Evolutionary conservation across 129 eudicot genomes (phyloP).

Genomic region (Ambrosia artemisiifolia): DNA sequence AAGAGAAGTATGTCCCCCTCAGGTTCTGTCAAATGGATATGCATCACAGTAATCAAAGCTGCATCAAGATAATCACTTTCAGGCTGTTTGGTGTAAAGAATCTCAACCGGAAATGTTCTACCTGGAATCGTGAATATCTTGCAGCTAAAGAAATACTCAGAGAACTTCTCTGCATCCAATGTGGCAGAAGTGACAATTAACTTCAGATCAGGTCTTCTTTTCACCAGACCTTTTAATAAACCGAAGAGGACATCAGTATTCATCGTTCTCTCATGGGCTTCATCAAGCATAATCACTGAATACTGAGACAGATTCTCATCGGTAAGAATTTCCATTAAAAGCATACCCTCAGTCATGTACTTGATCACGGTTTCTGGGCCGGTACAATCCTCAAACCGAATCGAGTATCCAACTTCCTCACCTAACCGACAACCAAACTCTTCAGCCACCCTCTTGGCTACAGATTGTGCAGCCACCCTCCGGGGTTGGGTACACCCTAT

Average conservation of each 20-base stretch:
- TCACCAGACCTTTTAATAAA: slow-evolving; percentile 57
- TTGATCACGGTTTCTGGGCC: slow-evolving; percentile 91
- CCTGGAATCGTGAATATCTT: slow-evolving; percentile 94
- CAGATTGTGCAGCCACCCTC: slow-evolving; percentile 80
- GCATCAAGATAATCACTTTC: slow-evolving; percentile 92
- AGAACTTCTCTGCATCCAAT: slow-evolving; percentile 84
- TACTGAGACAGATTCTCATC: slow-evolving; percentile 75
- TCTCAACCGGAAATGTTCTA: slow-evolving; percentile 86
- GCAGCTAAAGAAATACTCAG: slow-evolving; percentile 76
- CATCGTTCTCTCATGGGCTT: slow-evolving; percentile 91
- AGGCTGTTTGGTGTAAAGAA: slow-evolving; percentile 83
- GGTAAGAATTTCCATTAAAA: slow-evolving; percentile 60
- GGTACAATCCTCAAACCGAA: slow-evolving; percentile 92
- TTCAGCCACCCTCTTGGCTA: slow-evolving; percentile 78
- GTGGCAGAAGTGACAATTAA: slow-evolving; percentile 92
- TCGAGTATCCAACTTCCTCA: slow-evolving; percentile 88
- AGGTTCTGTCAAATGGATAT: slow-evolving; percentile 92
- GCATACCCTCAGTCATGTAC: slow-evolving; percentile 98
- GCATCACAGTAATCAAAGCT: slow-evolving; percentile 78
- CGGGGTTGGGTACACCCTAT: slow-evolving; percentile 81
- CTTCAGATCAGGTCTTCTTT: slow-evolving; percentile 71
- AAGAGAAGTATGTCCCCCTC: slow-evolving; percentile 88
- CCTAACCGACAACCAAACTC: slow-evolving; percentile 75
- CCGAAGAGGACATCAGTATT: slow-evolving; percentile 93
- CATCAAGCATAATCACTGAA: slow-evolving; percentile 89